Percentiles rank a stretch among this genome's conserved stretches.
Evolutionary conservation across 306 rosid genomes (phyloP).

Genomic region (Cucumis cinereus): DNA sequence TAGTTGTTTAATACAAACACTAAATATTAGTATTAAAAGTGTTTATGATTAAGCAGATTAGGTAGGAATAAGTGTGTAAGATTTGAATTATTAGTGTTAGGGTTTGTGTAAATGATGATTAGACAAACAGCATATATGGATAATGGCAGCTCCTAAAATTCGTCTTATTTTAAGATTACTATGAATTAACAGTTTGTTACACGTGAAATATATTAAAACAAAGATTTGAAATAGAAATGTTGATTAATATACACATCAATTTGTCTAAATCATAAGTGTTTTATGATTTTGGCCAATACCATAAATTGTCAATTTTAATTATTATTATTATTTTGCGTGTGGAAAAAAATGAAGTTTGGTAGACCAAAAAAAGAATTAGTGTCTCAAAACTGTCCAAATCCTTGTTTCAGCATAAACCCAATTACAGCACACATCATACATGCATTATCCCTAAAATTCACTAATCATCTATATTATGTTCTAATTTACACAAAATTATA

Average conservation of each 20-base stretch:
- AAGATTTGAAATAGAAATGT: neutral
- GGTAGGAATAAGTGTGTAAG: no score
- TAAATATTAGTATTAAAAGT: no score
- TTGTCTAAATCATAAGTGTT: neutral
- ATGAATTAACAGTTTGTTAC: no score
- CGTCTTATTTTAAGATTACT: no score
- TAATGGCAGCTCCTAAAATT: no score
- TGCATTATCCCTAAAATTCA: neutral
- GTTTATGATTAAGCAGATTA: no score
- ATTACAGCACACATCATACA: neutral
- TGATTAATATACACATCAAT: neutral
- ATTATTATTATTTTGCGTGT: neutral
- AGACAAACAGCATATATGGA: no score
- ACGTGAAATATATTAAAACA: neutral
- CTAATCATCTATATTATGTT: no score
- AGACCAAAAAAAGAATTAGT: neutral
- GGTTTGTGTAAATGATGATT: no score
- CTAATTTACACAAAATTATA: no score
- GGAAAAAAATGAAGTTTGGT: neutral
- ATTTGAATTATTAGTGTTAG: no score
- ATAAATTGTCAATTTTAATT: neutral
- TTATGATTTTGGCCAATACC: neutral
- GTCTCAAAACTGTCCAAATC: neutral
- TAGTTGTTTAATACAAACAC: no score
- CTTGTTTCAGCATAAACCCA: neutral